phyloP scores from a whole-genome alignment of 1,139 yeast species.

The Yamadazyma dushanensis region DNA sequence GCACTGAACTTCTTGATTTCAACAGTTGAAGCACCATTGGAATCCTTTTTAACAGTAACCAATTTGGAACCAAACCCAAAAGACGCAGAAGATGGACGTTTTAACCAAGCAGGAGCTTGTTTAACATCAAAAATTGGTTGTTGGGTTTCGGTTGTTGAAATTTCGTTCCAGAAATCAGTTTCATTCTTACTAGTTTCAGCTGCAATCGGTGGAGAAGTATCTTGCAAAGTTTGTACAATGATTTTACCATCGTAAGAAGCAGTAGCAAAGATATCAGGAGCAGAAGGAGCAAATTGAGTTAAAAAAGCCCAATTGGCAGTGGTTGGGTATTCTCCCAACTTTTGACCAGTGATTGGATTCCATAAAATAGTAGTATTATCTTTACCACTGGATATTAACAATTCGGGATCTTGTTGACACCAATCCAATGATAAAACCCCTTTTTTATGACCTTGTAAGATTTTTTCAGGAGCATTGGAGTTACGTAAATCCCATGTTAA shows the following conservation, averaged over 20 bases:
- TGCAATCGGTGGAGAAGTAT: constrained; percentile 59
- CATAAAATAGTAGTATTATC: constrained; percentile 87
- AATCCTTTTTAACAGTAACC: constrained; percentile 52
- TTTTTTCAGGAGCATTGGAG: constrained; percentile 80
- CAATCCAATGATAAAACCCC: constrained; percentile 92
- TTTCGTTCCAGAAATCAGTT: constrained; percentile 82
- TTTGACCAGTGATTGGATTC: constrained; percentile 77
- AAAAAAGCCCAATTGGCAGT: constrained; percentile 94
- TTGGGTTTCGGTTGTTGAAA: constrained; percentile 72
- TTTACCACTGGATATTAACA: constrained; percentile 85
- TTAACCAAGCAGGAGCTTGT: constrained; percentile 92
- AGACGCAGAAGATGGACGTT: constrained; percentile 69
- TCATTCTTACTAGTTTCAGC: constrained; percentile 51
- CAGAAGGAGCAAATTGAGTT: constrained; percentile 79
- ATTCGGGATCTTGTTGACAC: constrained; percentile 80
- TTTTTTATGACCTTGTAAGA: constrained; percentile 78
- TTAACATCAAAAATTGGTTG: constrained; percentile 65
- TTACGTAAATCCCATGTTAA: constrained; percentile 94
- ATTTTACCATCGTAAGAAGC: constrained; percentile 93
- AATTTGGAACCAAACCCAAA: constrained; percentile 96
- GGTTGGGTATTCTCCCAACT: constrained; percentile 85
- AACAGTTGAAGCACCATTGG: constrained; percentile 46
- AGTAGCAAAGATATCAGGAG: constrained; percentile 90
- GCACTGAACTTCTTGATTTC: constrained; percentile 50
- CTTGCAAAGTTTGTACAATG: constrained; percentile 83